Percentiles rank a stretch among this genome's conserved stretches.
Conservation (phyloP, 495 filamentous ascomycete species). For the Talaromyces proteolyticus region DNA sequence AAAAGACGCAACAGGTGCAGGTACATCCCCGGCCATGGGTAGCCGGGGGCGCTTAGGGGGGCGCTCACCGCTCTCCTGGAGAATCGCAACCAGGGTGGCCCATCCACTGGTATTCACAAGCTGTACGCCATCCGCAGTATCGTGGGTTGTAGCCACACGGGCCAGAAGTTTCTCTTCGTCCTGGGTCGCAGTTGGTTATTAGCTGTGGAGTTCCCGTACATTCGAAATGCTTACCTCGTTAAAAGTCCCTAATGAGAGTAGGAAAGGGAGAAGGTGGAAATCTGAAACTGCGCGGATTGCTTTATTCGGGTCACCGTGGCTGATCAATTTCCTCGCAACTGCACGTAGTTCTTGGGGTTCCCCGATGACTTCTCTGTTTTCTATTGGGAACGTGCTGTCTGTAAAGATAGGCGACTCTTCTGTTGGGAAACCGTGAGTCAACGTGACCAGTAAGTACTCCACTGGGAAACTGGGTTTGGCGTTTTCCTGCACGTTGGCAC, state of each 20-base stretch:
- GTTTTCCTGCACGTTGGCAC: constrained; percentile 91
- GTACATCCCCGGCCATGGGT: constrained; percentile 32
- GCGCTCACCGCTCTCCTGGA: constrained; percentile 95
- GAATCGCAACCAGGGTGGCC: constrained; percentile 86
- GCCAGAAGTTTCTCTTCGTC: constrained; percentile 86
- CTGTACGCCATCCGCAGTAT: constrained; percentile 70
- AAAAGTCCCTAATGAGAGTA: constrained; percentile 73
- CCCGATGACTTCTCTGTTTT: constrained; percentile 81
- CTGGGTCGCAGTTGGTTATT: constrained; percentile 38
- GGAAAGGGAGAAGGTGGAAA: constrained; percentile 87
- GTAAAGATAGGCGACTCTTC: constrained; percentile 69
- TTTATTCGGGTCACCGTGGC: constrained; percentile 52
- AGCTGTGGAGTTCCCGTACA: constrained; percentile 2
- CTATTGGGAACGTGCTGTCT: constrained; percentile 70
- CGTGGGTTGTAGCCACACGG: constrained; percentile 71
- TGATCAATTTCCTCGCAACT: constrained; percentile 56
- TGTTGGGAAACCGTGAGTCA: constrained; percentile 94
- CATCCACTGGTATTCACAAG: constrained; percentile 81
- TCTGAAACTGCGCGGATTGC: constrained; percentile 71
- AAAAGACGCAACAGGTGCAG: constrained; percentile 17
- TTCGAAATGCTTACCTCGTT: constrained; percentile 58
- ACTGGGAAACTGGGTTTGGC: constrained; percentile 95
- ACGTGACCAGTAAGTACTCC: constrained; percentile 90
- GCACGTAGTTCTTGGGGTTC: constrained; percentile 68
- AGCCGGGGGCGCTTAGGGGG: constrained; percentile 72